Conservation (phyloP, 2,329 filamentous ascomycete species). For the Aspergillus fumigatiaffinis region DNA sequence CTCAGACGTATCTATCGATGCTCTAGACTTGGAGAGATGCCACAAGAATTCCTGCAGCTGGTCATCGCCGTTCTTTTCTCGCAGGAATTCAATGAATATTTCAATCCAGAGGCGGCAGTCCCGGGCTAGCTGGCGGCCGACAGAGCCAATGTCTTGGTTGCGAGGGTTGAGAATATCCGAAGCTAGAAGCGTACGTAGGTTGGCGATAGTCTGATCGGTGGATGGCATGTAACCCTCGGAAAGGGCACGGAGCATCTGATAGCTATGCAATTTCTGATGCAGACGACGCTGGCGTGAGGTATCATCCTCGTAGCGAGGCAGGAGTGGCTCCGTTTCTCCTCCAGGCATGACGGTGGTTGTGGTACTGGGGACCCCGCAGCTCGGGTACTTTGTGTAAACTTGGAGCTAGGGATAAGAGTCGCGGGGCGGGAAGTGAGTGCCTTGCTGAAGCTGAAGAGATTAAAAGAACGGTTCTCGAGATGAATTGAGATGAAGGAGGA, state of each 20-base stretch:
- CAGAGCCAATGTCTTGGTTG: slow-evolving; percentile 69
- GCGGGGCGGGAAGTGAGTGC: neutral
- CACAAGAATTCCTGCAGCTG: slow-evolving; percentile 91
- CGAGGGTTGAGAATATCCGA: slow-evolving; percentile 75
- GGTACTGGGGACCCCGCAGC: neutral
- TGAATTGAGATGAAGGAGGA: neutral
- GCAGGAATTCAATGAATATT: slow-evolving; percentile 75
- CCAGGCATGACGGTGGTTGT: slow-evolving; percentile 32
- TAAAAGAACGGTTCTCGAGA: neutral
- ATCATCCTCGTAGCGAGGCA: slow-evolving; percentile 72
- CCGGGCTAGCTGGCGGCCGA: slow-evolving; percentile 69
- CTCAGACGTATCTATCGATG: slow-evolving; percentile 64
- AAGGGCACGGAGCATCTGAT: slow-evolving; percentile 83
- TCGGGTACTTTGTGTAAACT: neutral
- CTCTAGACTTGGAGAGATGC: slow-evolving; percentile 71
- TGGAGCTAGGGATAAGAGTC: neutral
- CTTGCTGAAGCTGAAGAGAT: neutral
- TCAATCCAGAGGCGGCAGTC: slow-evolving; percentile 70
- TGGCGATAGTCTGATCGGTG: slow-evolving; percentile 75
- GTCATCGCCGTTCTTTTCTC: slow-evolving; percentile 77
- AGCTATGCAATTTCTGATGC: slow-evolving; percentile 86
- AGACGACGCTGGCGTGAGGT: slow-evolving; percentile 72
- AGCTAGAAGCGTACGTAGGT: slow-evolving; percentile 73
- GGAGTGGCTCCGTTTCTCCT: slow-evolving; percentile 70
- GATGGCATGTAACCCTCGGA: slow-evolving; percentile 87